A percentile compares a stretch with the other conserved stretches of the same genome.
Evolutionary conservation across 1,139 yeast species (phyloP).

Genomic region (Scheffersomyces stambukii): DNA sequence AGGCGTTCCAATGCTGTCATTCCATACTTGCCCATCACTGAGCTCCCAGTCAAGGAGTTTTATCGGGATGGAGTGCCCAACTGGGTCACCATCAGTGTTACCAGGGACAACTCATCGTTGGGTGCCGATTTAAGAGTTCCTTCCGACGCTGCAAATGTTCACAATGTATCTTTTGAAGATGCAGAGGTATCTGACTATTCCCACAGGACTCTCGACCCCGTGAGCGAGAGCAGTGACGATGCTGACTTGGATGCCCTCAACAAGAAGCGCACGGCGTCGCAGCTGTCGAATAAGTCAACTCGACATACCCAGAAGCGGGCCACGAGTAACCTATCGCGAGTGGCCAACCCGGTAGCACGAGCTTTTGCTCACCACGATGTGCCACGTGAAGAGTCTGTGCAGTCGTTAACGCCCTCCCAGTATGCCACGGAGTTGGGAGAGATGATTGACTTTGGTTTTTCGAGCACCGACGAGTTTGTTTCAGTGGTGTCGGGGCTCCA

Average conservation of each 20-base stretch:
- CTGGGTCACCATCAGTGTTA: conserved; percentile 24
- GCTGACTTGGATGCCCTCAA: conserved; percentile 1
- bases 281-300: neutral
- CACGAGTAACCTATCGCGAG: conserved; percentile 3
- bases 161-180: conserved; percentile 1
- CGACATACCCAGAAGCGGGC: too few relatives aligned
- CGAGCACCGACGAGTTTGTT: too few relatives aligned
- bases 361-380: conserved; percentile 1
- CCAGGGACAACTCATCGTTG: conserved; percentile 9
- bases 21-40: conserved; percentile 1
- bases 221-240: conserved; percentile 1
- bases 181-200: conserved; percentile 1
- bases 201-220: conserved; percentile 2
- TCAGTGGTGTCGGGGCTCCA: too few relatives aligned
- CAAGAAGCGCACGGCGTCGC: neutral
- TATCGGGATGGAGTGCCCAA: conserved; percentile 29
- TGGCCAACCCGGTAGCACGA: conserved; percentile 4
- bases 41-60: conserved; percentile 1
- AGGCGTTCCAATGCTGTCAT: too few relatives aligned
- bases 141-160: neutral
- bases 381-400: conserved; percentile 17
- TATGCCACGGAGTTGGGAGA: conserved; percentile 27
- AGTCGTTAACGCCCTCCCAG: conserved; percentile 29
- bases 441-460: conserved; percentile 23
- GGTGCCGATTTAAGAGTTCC: neutral